phyloP scores from a whole-genome alignment of 257 asterid species.

The Solanum sparsipilum region DNA sequence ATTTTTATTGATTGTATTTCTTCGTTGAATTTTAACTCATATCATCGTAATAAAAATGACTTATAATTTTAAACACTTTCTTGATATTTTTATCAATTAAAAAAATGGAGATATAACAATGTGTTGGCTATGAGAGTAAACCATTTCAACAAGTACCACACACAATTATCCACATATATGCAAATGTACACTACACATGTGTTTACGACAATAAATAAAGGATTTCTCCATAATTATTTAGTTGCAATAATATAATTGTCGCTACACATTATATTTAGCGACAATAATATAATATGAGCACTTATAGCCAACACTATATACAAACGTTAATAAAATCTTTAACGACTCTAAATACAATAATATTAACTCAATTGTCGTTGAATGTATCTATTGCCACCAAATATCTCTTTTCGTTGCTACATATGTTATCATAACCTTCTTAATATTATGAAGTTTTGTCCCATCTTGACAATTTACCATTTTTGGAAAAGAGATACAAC shows the following conservation, averaged over 20 bases:
- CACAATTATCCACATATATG: not conserved
- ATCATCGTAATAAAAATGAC: not conserved
- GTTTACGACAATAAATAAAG: no score
- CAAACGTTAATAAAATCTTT: no score
- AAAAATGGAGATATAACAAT: not conserved
- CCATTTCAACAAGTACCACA: not conserved
- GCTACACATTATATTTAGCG: no score
- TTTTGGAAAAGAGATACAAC: not conserved
- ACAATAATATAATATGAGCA: no score
- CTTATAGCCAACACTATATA: no score
- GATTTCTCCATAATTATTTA: no score
- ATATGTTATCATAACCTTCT: not conserved
- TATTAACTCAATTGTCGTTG: no score
- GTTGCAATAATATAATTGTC: no score
- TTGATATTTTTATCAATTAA: not conserved
- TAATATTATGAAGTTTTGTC: not conserved
- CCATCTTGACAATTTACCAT: not conserved
- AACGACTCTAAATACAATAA: no score
- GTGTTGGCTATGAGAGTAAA: no score
- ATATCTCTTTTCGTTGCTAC: not conserved
- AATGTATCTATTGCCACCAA: no score
- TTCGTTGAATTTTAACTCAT: not conserved
- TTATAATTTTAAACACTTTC: not conserved
- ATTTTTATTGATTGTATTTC: not conserved
- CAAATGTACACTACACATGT: no score